Percentiles rank a stretch among this genome's conserved stretches.
These are phyloP conservation scores for Diaporthe nobilis DNA, from an alignment of 2,329 filamentous ascomycete genomes.

Conservation along the genomic window DNA sequence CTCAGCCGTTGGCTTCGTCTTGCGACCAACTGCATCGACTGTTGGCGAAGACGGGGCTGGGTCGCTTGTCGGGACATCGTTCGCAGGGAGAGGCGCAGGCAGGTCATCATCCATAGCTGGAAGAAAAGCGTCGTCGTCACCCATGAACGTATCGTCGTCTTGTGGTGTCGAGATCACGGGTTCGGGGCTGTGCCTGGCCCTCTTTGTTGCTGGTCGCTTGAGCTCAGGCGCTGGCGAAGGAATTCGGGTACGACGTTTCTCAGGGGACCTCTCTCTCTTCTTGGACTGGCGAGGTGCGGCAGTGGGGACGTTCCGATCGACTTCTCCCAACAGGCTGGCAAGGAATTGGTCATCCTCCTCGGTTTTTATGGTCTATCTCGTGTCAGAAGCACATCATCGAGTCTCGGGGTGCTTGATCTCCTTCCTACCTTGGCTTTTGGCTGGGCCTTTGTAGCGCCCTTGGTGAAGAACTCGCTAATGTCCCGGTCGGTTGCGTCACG, in stretches of 20 bases:
- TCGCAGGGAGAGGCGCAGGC: slow-evolving; percentile 49
- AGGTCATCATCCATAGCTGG: slow-evolving; percentile 72
- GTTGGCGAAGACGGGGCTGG: slow-evolving; percentile 89
- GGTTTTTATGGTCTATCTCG: slow-evolving; percentile 76
- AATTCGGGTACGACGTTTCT: slow-evolving; percentile 83
- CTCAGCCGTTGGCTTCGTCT: slow-evolving; percentile 66
- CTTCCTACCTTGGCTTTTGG: slow-evolving; percentile 83
- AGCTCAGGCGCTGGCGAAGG: slow-evolving; percentile 78
- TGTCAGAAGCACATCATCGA: slow-evolving; percentile 38
- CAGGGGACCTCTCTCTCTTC: slow-evolving; percentile 78
- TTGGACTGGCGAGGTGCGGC: slow-evolving; percentile 70
- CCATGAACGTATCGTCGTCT: slow-evolving; percentile 64
- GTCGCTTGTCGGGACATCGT: slow-evolving; percentile 84
- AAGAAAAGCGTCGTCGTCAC: slow-evolving; percentile 71
- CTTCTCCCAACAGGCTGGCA: slow-evolving; percentile 85
- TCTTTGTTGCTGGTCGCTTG: slow-evolving; percentile 70
- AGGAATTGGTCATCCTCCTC: slow-evolving; percentile 93
- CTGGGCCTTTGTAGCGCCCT: slow-evolving; percentile 75
- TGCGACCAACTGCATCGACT: slow-evolving; percentile 82
- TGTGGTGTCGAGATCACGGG: slow-evolving; percentile 62
- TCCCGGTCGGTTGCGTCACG: slow-evolving; percentile 90
- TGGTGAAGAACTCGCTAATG: slow-evolving; percentile 95
- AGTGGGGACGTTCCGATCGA: slow-evolving; percentile 79
- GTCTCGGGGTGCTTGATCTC: not conserved
- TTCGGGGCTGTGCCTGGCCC: slow-evolving; percentile 67